Percentiles rank a stretch among this genome's conserved stretches.
Conservation (phyloP, 192 early-diverging fungal species). For the Umbelopsis vinacea region DNA sequence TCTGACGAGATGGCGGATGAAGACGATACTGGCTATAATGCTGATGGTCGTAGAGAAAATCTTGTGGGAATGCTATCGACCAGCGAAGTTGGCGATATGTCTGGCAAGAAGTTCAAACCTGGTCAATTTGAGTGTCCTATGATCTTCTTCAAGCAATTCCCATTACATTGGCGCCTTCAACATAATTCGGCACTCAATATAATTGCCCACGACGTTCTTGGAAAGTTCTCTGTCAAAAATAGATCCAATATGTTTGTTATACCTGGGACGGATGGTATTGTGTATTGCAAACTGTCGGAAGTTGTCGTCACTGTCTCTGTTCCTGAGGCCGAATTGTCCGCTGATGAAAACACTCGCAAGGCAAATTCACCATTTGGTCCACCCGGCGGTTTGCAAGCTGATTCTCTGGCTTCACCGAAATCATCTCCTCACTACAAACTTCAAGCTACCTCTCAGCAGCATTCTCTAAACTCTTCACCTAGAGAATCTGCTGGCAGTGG, state of each 20-base stretch:
- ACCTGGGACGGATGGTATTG: slow-evolving; percentile 55
- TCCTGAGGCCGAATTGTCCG: slow-evolving; percentile 29
- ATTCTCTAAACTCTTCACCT: background rate
- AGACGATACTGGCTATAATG: slow-evolving; percentile 45
- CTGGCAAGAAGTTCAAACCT: slow-evolving; percentile 49
- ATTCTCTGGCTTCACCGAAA: slow-evolving; percentile 5
- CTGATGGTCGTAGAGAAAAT: slow-evolving; percentile 27
- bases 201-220: slow-evolving; percentile 56
- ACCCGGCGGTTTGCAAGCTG: background rate
- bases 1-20: slow-evolving; percentile 61
- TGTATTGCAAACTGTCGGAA: slow-evolving; percentile 60
- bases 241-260: slow-evolving; percentile 76
- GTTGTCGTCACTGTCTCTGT: slow-evolving; percentile 28
- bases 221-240: slow-evolving; percentile 69
- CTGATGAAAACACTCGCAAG: slow-evolving; percentile 38
- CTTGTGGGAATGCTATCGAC: slow-evolving; percentile 41
- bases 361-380: slow-evolving; percentile 28
- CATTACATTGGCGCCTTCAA: slow-evolving; percentile 76
- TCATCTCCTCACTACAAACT: slow-evolving; percentile 10
- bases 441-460: background rate
- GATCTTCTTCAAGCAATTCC: slow-evolving; percentile 65
- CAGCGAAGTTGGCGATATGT: slow-evolving; percentile 29
- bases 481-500: slow-evolving; percentile 4
- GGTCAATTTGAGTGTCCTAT: slow-evolving; percentile 76
- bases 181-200: slow-evolving; percentile 65